phyloP scores from a whole-genome alignment of 2,329 filamentous ascomycete genomes.

The Chaetomium globosum region DNA sequence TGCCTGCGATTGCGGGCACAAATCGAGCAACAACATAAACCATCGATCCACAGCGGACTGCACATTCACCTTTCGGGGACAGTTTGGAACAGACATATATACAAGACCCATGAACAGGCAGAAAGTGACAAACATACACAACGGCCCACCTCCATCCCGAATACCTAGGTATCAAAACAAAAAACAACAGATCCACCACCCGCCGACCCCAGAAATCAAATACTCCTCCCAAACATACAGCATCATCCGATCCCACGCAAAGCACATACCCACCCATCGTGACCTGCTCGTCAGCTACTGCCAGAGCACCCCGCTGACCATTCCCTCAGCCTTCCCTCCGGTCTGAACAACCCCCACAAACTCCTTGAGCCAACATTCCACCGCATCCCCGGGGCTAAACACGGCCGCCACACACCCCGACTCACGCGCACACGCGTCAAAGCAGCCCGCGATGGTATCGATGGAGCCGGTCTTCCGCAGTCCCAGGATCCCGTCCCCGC shows the following conservation, averaged over 20 bases:
- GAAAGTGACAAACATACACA: neutral
- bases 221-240: neutral
- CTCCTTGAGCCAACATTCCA: constrained; percentile 31
- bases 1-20: neutral
- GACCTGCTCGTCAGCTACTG: constrained; percentile 9
- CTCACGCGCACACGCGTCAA: constrained; percentile 28
- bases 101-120: neutral
- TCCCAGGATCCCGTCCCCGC: constrained; percentile 27
- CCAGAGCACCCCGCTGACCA: constrained; percentile 29
- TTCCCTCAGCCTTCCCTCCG: neutral
- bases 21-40: neutral
- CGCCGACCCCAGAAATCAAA: neutral
- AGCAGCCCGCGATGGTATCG: constrained; percentile 24
- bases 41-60: neutral
- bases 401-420: constrained; percentile 30
- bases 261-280: neutral
- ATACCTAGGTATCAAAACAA: neutral
- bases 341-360: constrained; percentile 20
- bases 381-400: constrained; percentile 1
- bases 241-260: neutral
- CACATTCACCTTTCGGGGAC: neutral
- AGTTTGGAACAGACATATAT: neutral
- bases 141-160: neutral
- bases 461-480: neutral
- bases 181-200: neutral